Base-by-base conservation (phyloP, 352 stramenopile genomes). In the Phytophthora citrophthora region DNA sequence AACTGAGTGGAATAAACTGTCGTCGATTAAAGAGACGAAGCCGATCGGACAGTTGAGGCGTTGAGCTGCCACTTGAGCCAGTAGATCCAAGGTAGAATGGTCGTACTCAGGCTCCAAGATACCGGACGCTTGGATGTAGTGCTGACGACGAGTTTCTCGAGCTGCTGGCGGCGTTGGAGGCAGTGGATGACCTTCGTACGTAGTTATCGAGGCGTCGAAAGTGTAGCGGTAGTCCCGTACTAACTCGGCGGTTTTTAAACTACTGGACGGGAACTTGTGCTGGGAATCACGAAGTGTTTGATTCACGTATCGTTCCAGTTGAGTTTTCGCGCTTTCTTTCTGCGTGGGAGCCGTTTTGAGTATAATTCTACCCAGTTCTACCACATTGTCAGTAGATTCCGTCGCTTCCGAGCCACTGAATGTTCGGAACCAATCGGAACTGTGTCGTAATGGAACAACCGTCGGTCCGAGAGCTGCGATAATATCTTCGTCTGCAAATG, bases 1-100 rank as follows among this genome's bases (percentile, higher is more conserved):
- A n/a, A 83, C 68, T 4, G 64, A 66, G 31, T 76, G 66, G 54
- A 80, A 83, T n/a, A 64, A 38, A 12, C 29, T 62, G 24, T 75
- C 68, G 40, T 79, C 78, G 13, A 88, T 57, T 18, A 88, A 49
- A 15, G 78, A 83, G 10, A 88, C 63, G 38, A 83, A 85, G 29
- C 78, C 78, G 24, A 83, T 65, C 1, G 75, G 70, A 39, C 76
- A 85, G 13, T 80, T 76, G 18, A 85, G 46, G 16, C 67, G 66
- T 48, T 79, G 66, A 16, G 78, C 78, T 13, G 74, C 76, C 24
- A 83, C 63, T 53, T 80, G 60, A 8, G 78, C 78, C 0, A 88
- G 27, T 31, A 85, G 15, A 49, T 88, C 65, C 4, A 85, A 64
- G 4, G 73, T 76, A 10, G 66, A 55, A 53, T 66, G 77, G 54